Conservation (phyloP, 495 filamentous ascomycete species). For the Penicillium mononematosum region DNA sequence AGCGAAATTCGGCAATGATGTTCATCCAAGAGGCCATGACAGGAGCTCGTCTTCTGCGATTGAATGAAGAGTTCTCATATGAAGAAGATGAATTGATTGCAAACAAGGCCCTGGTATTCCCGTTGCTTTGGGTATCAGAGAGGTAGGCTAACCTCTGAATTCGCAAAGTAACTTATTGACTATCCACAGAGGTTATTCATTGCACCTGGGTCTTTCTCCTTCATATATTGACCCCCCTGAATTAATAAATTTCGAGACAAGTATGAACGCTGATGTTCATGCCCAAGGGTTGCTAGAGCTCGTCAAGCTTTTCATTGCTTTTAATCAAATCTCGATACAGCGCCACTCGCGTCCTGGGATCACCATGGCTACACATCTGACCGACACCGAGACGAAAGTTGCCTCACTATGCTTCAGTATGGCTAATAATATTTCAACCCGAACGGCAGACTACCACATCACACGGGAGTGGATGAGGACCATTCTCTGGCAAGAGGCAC, state of each 20-base stretch:
- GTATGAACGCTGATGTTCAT: conserved; percentile 16
- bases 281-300: conserved; percentile 30
- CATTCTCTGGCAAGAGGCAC: too few relatives aligned
- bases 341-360: conserved; percentile 1
- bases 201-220: conserved; percentile 33
- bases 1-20: conserved; percentile 32
- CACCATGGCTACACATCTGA: conserved; percentile 8
- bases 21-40: conserved; percentile 36
- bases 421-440: conserved; percentile 4
- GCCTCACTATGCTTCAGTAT: conserved; percentile 19
- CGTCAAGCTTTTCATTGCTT: conserved; percentile 28
- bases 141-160: conserved; percentile 16
- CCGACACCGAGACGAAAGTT: conserved; percentile 23
- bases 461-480: conserved; percentile 60
- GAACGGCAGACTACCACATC: conserved; percentile 33
- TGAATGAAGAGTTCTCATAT: conserved; percentile 16
- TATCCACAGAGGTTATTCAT: conserved; percentile 27
- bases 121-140: conserved; percentile 35
- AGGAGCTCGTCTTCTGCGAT: conserved; percentile 22
- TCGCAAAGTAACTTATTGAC: background rate
- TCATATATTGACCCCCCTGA: conserved; percentile 24
- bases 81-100: conserved; percentile 16
- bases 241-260: conserved; percentile 6
- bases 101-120: conserved; percentile 29
- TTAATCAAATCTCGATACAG: conserved; percentile 23